Conservation (phyloP, 2,329 filamentous ascomycete genomes). For the Botryotinia convoluta region DNA sequence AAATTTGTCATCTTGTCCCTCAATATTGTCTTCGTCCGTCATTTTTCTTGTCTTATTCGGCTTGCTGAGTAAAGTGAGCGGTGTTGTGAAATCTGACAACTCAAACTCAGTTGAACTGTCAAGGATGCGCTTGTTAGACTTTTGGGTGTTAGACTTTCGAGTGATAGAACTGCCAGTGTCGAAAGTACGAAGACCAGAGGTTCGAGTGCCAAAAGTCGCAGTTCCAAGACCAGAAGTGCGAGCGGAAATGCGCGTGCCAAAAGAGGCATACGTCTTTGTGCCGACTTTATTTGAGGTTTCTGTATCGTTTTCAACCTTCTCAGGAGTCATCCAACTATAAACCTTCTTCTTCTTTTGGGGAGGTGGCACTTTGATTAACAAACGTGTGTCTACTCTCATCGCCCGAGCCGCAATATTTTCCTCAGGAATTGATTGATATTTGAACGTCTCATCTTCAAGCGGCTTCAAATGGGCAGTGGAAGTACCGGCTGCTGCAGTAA, state of each 20-base stretch:
- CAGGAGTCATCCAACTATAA: not conserved
- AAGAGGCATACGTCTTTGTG: not conserved
- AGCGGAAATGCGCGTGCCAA: not conserved
- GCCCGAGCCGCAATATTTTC: not conserved
- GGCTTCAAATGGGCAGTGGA: not conserved
- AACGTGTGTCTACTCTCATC: not conserved
- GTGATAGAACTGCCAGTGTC: not conserved
- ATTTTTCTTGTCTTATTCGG: not conserved
- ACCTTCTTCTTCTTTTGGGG: not conserved
- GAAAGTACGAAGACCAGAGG: not conserved
- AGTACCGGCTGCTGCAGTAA: not conserved
- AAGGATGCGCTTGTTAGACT: not conserved
- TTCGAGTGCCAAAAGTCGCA: not conserved
- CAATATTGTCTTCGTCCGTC: not conserved
- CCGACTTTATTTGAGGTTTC: not conserved
- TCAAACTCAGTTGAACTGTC: fast-evolving
- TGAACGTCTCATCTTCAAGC: not conserved
- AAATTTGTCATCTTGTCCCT: not conserved
- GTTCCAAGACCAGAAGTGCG: not conserved
- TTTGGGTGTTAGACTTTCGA: not conserved
- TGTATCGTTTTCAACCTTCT: not conserved
- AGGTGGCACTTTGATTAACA: not conserved
- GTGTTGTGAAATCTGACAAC: not conserved
- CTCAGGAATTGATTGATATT: not conserved
- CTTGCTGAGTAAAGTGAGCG: not conserved